Conservation (phyloP, 768 basidiomycete species). For the Termitomyces sp. region DNA sequence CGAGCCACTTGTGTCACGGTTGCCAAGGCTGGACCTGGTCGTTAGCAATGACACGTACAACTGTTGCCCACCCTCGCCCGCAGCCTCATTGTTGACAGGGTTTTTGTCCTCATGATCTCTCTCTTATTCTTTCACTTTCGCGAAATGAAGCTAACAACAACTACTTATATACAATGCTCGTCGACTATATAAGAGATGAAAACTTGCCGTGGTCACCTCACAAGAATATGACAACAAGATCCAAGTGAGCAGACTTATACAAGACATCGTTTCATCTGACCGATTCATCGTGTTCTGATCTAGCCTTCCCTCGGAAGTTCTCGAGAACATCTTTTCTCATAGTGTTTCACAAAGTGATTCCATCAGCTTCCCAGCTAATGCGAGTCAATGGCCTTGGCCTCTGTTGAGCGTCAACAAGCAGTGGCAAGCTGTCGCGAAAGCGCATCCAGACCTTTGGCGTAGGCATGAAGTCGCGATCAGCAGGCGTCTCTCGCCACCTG, state of each 20-base stretch:
- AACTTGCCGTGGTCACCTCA: not conserved
- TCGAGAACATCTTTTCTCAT: constrained; percentile 6
- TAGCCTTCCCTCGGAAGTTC: constrained; percentile 4
- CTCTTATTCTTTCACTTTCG: not conserved
- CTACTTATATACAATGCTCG: not conserved
- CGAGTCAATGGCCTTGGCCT: constrained; percentile 5
- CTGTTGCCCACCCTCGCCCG: not conserved
- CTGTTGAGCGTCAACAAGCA: constrained; percentile 4
- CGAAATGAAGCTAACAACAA: not conserved
- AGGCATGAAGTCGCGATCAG: constrained; percentile 3
- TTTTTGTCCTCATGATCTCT: not conserved
- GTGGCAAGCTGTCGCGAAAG: constrained; percentile 1
- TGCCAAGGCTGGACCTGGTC: not conserved
- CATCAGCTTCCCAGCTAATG: not conserved
- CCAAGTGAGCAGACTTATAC: not conserved
- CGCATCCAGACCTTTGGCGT: constrained; percentile 3
- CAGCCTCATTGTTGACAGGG: not conserved
- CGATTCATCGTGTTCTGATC: not conserved
- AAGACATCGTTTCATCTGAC: not conserved
- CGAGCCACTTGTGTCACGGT: not conserved
- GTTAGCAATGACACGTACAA: not conserved
- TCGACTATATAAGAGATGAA: not conserved
- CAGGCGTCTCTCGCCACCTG: not conserved
- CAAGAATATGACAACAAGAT: not conserved
- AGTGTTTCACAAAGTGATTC: not conserved